These are phyloP conservation scores for Taphrina confusa DNA, from an alignment of 1,139 yeast species.

Conservation along the genomic window DNA sequence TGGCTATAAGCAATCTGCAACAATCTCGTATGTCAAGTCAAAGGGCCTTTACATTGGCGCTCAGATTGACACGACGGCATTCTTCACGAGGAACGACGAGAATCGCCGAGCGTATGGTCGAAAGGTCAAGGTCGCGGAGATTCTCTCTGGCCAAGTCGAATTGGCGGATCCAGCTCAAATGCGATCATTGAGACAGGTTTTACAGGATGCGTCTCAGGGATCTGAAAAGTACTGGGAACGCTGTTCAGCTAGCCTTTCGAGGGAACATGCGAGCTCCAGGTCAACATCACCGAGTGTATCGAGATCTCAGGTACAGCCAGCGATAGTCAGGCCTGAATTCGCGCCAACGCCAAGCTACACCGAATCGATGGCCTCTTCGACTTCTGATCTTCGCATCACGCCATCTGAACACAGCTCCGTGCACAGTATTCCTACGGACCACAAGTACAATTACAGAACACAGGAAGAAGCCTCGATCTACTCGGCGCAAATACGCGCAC, in stretches of 20 bases:
- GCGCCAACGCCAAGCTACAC: background rate
- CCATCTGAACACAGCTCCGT: background rate
- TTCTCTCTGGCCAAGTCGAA: slow-evolving; percentile 13
- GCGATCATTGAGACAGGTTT: background rate
- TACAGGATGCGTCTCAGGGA: background rate
- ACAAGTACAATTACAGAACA: slow-evolving; percentile 6
- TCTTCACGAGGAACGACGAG: slow-evolving; percentile 28
- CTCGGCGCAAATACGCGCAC: background rate
- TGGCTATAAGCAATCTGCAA: slow-evolving; percentile 5
- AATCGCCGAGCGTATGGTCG: slow-evolving; percentile 24
- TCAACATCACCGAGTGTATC: too few relatives aligned
- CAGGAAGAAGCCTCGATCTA: background rate
- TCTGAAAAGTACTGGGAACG: slow-evolving; percentile 6
- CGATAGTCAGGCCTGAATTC: background rate
- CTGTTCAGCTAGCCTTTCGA: background rate
- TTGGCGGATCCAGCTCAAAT: background rate
- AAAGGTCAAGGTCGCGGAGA: slow-evolving; percentile 8
- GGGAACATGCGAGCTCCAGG: background rate
- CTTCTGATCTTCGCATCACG: background rate
- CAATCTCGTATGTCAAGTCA: slow-evolving; percentile 19
- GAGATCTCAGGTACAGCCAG: too few relatives aligned
- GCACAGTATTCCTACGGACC: background rate
- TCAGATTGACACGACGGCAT: slow-evolving; percentile 25
- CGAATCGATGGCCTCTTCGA: background rate
- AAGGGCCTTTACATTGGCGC: slow-evolving; percentile 31